Evolutionary conservation across 2,329 filamentous ascomycete genomes (phyloP).

Genomic region (Hymenoscyphus salicellus): DNA sequence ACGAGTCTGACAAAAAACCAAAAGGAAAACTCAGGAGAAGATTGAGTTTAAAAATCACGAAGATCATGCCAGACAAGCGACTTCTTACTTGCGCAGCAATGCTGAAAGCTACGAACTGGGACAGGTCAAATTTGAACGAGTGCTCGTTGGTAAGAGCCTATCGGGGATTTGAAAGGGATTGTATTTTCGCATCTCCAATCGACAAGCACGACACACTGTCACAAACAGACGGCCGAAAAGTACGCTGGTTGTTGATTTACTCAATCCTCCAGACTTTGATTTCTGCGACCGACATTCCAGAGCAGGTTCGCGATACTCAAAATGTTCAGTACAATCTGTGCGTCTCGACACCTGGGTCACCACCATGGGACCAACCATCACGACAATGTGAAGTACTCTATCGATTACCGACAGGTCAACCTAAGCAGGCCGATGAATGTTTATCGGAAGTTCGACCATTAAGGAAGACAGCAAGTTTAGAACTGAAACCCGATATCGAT

Average conservation of each 20-base stretch:
- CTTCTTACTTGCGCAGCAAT: conserved; percentile 53
- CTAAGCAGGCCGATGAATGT: background rate
- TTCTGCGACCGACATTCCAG: conserved; percentile 58
- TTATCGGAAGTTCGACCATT: background rate
- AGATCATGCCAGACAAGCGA: conserved; percentile 47
- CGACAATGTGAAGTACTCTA: conserved; percentile 19
- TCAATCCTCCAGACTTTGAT: conserved; percentile 69
- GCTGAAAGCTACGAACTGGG: conserved; percentile 46
- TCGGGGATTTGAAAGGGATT: conserved; percentile 64
- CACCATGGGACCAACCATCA: conserved; percentile 29
- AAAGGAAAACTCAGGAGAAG: conserved; percentile 33
- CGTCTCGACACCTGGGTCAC: conserved; percentile 26
- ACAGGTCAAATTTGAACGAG: conserved; percentile 36
- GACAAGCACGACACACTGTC: conserved; percentile 58
- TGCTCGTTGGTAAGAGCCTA: conserved; percentile 64
- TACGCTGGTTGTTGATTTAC: conserved; percentile 77
- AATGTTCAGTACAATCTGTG: conserved; percentile 53
- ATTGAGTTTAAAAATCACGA: conserved; percentile 35
- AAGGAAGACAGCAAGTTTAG: background rate
- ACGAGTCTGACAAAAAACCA: conserved; percentile 14
- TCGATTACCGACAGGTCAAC: conserved; percentile 25
- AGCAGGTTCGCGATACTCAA: conserved; percentile 57
- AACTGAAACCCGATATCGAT: conserved; percentile 55
- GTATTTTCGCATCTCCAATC: conserved; percentile 48
- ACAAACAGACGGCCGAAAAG: conserved; percentile 67